Base-by-base conservation (phyloP, 2,329 filamentous ascomycete genomes). In the Fusarium abutilonis region DNA sequence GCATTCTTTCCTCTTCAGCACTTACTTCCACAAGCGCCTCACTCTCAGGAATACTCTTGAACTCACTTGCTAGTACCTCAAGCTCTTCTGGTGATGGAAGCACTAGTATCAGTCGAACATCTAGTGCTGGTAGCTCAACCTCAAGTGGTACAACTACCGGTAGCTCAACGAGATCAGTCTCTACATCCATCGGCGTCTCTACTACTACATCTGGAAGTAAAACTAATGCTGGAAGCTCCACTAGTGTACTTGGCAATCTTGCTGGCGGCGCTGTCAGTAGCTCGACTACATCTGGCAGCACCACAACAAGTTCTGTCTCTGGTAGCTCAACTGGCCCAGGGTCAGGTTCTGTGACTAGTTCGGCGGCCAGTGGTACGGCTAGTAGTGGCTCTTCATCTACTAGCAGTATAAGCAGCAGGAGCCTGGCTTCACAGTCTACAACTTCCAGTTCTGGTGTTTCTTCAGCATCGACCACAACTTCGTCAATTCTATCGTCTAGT, bases 141-240 rank as follows among this genome's bases (percentile, higher is more conserved):
- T 26, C 23, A 26, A 26, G 23, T 26, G 23, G 23, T 4, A 26
- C 23, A 26, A 26, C 23, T 8, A 26, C 23, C 23, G 5, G 23
- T 9, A 21, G 6, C 9, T 56, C 28, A 3, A 15, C 1, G 1
- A 29, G 29, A 3, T 39, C 31, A 1, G 14, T 15, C 4, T 11
- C 17, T 2, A 6, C n/a, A 3, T 23, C 17, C 0, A 35, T 14
- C 2, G 19, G n/a, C 3, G 8, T 2, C 2, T 4, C 48, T 0
- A 29, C 21, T 23, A 23, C 21, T 23, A 23, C 21, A 23, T 23
- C 21, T 4, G 21, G 4, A 23, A 23, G n/a, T n/a, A n/a, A n/a
- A n/a, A n/a, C 6, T 23, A 23, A 4, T 23, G 21, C 6, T 23
- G 21, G 41, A 1, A 63, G 29, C 5, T 39, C 60, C 2, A 15